Evolutionary conservation across 257 asterid genomes (phyloP).

Genomic region (Petunia secreta): DNA sequence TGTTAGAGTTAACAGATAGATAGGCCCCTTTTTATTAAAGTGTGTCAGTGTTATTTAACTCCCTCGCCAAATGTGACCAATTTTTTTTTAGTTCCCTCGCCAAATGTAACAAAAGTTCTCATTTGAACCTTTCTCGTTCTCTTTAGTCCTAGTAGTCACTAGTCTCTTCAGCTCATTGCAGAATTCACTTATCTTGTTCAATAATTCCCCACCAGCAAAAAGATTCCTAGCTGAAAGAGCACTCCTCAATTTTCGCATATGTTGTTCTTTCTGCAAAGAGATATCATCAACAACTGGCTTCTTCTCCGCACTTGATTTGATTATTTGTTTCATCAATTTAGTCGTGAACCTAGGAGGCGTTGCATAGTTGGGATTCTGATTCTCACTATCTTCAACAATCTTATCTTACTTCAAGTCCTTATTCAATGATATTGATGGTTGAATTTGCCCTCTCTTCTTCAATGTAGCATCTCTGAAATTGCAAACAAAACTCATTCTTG

Average conservation of each 20-base stretch:
- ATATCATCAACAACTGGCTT: conserved; percentile 37
- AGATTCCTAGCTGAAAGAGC: conserved; percentile 81
- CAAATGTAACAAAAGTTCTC: conserved; percentile 13
- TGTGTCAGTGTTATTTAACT: too few species aligned
- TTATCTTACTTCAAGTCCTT: conserved; percentile 35
- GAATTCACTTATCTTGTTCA: conserved; percentile 78
- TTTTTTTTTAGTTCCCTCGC: too few species aligned
- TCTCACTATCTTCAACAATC: conserved; percentile 63
- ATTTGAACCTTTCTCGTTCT: conserved; percentile 45
- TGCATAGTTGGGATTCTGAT: conserved; percentile 66
- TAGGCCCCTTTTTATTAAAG: too few species aligned
- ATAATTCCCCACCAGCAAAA: conserved; percentile 83
- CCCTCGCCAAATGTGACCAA: too few species aligned
- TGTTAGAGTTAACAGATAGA: too few species aligned
- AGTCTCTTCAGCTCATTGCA: conserved; percentile 85
- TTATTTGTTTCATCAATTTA: conserved; percentile 49
- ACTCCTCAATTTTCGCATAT: conserved; percentile 67
- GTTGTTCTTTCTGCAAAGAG: conserved; percentile 40
- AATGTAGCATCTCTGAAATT: conserved; percentile 71
- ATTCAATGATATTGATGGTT: conserved; percentile 44
- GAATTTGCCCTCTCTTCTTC: conserved; percentile 69
- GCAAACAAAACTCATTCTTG: background rate
- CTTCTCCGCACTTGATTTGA: conserved; percentile 69
- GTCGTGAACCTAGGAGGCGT: conserved; percentile 57
- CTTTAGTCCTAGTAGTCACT: conserved; percentile 53